These are phyloP conservation scores for Alternaria longipes DNA, from an alignment of 2,329 filamentous ascomycete species.

Conservation along the genomic window DNA sequence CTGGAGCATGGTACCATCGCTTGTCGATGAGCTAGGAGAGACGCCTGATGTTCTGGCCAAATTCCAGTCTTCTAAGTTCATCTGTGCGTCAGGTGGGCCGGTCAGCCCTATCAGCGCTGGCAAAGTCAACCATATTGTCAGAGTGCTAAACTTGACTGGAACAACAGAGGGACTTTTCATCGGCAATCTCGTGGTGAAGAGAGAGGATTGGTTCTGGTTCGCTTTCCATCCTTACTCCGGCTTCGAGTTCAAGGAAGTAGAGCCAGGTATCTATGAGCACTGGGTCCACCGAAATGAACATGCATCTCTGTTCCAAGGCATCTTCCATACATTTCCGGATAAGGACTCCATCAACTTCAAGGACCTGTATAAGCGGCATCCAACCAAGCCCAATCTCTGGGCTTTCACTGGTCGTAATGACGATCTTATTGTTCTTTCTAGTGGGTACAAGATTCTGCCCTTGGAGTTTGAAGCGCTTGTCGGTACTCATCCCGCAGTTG, in stretches of 20 bases:
- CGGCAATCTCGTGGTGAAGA: conserved; percentile 20
- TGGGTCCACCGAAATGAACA: conserved; percentile 48
- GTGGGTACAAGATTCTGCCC: conserved; percentile 33
- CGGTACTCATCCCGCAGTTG: conserved; percentile 39
- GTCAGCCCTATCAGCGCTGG: conserved; percentile 26
- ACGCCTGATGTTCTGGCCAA: conserved; percentile 31
- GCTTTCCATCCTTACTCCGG: conserved; percentile 33
- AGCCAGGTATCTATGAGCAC: conserved; percentile 46
- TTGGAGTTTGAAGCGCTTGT: conserved; percentile 33
- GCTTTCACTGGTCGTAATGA: conserved; percentile 33
- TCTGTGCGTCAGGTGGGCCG: conserved; percentile 50
- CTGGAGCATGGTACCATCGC: conserved; percentile 35
- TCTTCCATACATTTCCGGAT: conserved; percentile 35
- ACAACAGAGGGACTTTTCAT: conserved; percentile 37
- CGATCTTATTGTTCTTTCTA: conserved; percentile 31
- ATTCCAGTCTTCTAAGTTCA: conserved; percentile 29
- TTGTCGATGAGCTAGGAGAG: conserved; percentile 37
- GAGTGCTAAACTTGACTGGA: conserved; percentile 32
- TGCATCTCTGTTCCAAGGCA: conserved; percentile 27
- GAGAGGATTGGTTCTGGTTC: conserved; percentile 37
- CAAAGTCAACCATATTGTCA: conserved; percentile 28
- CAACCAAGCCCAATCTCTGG: conserved; percentile 30
- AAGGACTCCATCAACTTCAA: conserved; percentile 28
- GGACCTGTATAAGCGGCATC: conserved; percentile 30
- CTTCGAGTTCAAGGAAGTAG: conserved; percentile 34